These are phyloP conservation scores for Rhodotorula diobovata DNA, from an alignment of 768 basidiomycete species.

Conservation along the genomic window DNA sequence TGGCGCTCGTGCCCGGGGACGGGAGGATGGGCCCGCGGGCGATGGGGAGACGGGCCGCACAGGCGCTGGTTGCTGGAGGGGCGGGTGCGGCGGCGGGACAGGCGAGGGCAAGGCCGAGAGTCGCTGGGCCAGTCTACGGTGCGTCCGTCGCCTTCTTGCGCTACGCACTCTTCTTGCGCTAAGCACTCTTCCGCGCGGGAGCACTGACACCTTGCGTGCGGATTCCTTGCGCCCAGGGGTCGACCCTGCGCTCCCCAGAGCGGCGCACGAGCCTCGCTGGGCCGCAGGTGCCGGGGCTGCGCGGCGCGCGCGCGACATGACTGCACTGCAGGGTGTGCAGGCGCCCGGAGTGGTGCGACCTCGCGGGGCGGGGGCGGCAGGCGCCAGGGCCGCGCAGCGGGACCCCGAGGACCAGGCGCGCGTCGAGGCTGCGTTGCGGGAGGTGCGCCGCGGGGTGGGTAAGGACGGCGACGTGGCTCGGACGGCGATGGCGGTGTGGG, in stretches of 20 bases:
- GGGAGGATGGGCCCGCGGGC: neutral
- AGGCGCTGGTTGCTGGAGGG: neutral
- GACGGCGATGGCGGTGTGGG: neutral
- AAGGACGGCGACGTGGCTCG: neutral
- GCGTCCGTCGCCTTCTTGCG: neutral
- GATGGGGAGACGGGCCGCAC: neutral
- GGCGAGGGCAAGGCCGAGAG: neutral
- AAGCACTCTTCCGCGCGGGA: neutral
- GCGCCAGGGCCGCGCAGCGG: neutral
- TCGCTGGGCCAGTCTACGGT: neutral
- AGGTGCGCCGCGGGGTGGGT: neutral
- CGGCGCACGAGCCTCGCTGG: neutral
- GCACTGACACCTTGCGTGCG: neutral
- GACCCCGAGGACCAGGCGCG: neutral
- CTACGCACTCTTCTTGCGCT: no score
- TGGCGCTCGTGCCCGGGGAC: neutral
- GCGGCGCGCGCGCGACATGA: neutral
- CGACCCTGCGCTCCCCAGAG: neutral
- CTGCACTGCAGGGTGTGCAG: neutral
- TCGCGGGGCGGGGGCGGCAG: no score
- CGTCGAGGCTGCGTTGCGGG: neutral
- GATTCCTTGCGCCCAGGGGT: neutral
- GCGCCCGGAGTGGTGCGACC: no score
- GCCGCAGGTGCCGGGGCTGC: neutral
- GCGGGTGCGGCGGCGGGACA: neutral